Evolutionary conservation across 2,329 filamentous ascomycete genomes (phyloP), one percentile per base, ranked within the genome.

Genomic region (Colletotrichum theobromicola): DNA sequence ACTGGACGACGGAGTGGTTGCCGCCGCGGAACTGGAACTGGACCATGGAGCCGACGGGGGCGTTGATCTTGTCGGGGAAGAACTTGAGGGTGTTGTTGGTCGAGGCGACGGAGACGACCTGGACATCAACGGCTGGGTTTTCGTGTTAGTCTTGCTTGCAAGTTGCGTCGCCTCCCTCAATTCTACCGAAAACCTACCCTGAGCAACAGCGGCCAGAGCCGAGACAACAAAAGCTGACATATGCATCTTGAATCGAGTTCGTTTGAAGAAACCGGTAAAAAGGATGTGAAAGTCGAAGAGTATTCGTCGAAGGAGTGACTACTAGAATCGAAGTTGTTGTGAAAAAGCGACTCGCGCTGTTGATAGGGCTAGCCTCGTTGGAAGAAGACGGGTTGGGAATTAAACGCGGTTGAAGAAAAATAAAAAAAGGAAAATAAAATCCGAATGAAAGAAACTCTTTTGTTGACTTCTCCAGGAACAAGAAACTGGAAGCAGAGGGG

Each of bases 1-100:
- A 94, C 86, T 95, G 93, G 18, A 92, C 94, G 72, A 95, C 91
- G 65, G 94, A 95, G 89, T 96, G 94, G 87, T 96, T 96, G 78
- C 88, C 89, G 10, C 86, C 87, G 76, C 87, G 86, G 86, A 93
- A 93, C 83, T 93, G 90, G 87, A 93, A 93, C 84, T 93, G 90
- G 15, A 93, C 87, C 85, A 91, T 88, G 78, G 89, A 87, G 77
- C 94, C 94, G 4, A 87, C 84, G n/a, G 84, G 82, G 35, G 92
- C 94, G 76, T 86, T 87, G 81, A 96, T 82, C 79, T 89, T 92
- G 78, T 93, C 87, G 53, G 94, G 94, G 76, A 85, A 90, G 87
- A 92, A 96, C 75, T 85, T 88, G 72, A 94, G 85, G 61, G 85
- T 86, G 78, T 88, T 86, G 80, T 90, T 90, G 76, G 87, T 84